These are phyloP conservation scores for Cicer judaicum DNA, from an alignment of 306 rosid genomes.

Conservation along the genomic window DNA sequence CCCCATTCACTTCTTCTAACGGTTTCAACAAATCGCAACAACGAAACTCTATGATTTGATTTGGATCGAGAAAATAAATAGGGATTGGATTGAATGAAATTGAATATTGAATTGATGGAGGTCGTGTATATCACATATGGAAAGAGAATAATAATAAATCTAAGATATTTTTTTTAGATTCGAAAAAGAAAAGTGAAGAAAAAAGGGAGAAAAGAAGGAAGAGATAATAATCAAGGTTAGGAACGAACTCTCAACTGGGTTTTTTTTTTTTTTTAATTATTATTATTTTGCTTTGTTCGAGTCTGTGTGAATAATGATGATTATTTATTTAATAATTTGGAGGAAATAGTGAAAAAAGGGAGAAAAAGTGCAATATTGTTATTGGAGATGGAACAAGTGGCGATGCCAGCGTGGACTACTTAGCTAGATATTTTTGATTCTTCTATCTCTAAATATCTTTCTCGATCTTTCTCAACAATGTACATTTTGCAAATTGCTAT, in stretches of 20 bases:
- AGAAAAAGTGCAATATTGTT: constrained; percentile 54
- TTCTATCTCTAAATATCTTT: constrained; percentile 41
- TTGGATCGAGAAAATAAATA: constrained; percentile 29
- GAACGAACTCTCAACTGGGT: not conserved
- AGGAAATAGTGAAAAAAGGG: constrained; percentile 4
- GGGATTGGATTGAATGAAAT: not conserved
- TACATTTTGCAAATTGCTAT: no score
- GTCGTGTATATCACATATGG: not conserved
- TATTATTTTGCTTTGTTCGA: not conserved
- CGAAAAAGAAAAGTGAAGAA: constrained; percentile 23
- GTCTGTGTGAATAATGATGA: not conserved
- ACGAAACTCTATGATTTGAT: not conserved
- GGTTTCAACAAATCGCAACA: constrained; percentile 1
- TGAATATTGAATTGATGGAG: not conserved
- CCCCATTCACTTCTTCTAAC: constrained; percentile 54
- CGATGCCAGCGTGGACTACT: constrained; percentile 50
- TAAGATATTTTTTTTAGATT: constrained; percentile 44
- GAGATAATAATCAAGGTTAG: not conserved
- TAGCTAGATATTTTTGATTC: constrained; percentile 51
- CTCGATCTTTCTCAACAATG: no score
- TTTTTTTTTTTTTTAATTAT: not conserved
- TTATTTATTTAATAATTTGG: not conserved
- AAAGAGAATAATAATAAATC: not conserved
- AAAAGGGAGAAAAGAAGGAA: not conserved
- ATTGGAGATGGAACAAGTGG: constrained; percentile 35